These are phyloP conservation scores for Beauveria sp. DNA, from an alignment of 2,329 filamentous ascomycete genomes.

Conservation along the genomic window DNA sequence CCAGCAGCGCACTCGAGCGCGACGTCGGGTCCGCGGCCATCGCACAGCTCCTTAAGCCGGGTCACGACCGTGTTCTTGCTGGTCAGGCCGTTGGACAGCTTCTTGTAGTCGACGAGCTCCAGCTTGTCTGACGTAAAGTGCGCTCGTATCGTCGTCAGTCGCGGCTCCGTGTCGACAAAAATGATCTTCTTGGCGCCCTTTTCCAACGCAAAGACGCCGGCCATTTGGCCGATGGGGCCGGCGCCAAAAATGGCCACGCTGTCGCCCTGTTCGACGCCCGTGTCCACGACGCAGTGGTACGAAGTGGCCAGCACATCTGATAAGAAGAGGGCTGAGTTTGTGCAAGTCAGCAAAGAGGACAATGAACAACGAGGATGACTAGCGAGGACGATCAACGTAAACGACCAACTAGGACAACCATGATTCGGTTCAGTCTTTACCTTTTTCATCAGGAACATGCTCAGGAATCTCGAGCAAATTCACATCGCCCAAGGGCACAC, in stretches of 20 bases:
- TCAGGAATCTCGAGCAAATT: slow-evolving; percentile 76
- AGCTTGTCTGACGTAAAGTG: slow-evolving; percentile 53
- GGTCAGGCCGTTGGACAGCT: slow-evolving; percentile 49
- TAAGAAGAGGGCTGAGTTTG: slow-evolving; percentile 51
- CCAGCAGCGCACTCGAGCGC: slow-evolving; percentile 59
- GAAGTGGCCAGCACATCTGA: slow-evolving; percentile 74
- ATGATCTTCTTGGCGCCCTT: slow-evolving; percentile 71
- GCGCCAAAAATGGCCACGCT: slow-evolving; percentile 79
- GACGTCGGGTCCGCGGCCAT: slow-evolving; percentile 66
- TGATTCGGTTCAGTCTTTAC: slow-evolving; percentile 13
- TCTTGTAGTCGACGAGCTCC: slow-evolving; percentile 61
- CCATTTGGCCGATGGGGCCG: slow-evolving; percentile 82
- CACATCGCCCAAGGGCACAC: slow-evolving; percentile 72
- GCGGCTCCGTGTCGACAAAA: slow-evolving; percentile 65
- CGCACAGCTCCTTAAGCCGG: slow-evolving; percentile 65
- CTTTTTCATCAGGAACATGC: slow-evolving; percentile 77
- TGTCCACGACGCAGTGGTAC: slow-evolving; percentile 79
- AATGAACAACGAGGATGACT: too few species aligned
- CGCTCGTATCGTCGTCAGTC: slow-evolving; percentile 59
- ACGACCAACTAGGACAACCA: too few species aligned
- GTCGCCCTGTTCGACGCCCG: slow-evolving; percentile 68
- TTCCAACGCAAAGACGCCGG: slow-evolving; percentile 63
- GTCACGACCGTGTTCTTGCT: slow-evolving; percentile 57
- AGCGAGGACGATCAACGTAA: too few species aligned
- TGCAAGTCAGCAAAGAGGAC: neutral